Evolutionary conservation across 768 basidiomycete genomes (phyloP), one percentile per base, ranked within the genome.

Genomic region (Galerina marginata): DNA sequence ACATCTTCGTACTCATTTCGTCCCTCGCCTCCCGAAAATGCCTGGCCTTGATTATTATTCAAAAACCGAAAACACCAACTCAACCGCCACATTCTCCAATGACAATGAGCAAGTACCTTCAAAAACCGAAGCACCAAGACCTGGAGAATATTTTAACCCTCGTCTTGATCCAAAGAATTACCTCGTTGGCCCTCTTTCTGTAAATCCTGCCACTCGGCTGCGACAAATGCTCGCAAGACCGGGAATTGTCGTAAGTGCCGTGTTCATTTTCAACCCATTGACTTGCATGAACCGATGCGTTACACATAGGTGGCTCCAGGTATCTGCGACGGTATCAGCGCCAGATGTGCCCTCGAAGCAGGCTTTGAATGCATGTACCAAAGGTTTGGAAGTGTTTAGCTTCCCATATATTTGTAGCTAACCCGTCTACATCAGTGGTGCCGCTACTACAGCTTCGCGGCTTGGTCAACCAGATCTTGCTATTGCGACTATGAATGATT

Each of bases 321-420:
- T 50, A 87, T 91, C 46, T 90, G 89, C 58, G 89, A 91, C 58
- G 89, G 89, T 49, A 92, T 93, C 67, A 90, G 88, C 66, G 89
- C 90, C 4, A 82, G 91, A 36, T 90, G 89, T 64, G 91, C 91
- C 9, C 73, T 92, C 6, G 91, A 93, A 74, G 89, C 90, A 38
- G 91, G 91, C 15, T 93, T 92, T 65, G 79, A 82, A 37, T 92
- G 90, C 64, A 61, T 92, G 55, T 93, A 92, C 71, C 91, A 92
- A 74, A 91, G 86, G 86, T 86, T 38, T 16, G 67, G 2, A 26
- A 61, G 60, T 12, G 12, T 44, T 9, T 48, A 37, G 53, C 20
- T 33, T 20, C 20, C 20, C 12, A 29, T 55, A 2, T 64, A 43
- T 42, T 38, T 14, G 10, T 40, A 23, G 60, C 16, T 25, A 12